Conservation (phyloP, 2,329 filamentous ascomycete species). For the Fusarium xyrophilum region DNA sequence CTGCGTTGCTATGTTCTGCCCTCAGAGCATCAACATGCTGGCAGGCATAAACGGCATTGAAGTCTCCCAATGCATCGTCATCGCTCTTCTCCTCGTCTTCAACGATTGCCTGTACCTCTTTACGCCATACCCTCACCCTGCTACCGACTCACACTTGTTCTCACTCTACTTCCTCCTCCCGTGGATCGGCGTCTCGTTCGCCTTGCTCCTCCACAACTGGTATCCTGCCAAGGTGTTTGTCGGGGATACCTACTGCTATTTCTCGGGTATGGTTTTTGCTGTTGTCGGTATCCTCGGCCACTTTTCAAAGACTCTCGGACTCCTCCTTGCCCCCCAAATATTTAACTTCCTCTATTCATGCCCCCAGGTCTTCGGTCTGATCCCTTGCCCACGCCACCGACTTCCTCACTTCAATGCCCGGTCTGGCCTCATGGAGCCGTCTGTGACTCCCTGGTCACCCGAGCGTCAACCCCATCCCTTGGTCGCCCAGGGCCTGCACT, state of each 20-base stretch:
- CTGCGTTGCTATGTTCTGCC: slow-evolving; percentile 93
- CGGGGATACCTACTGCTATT: slow-evolving; percentile 99
- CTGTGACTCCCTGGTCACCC: slow-evolving; percentile 75
- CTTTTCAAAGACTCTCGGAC: slow-evolving; percentile 94
- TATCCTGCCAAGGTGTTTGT: slow-evolving; percentile 95
- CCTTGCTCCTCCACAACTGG: slow-evolving; percentile 91
- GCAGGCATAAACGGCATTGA: slow-evolving; percentile 99
- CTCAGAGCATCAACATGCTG: slow-evolving; percentile 99
- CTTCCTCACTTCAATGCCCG: slow-evolving; percentile 87
- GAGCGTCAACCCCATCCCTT: slow-evolving; percentile 71
- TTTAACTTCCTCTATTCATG: slow-evolving; percentile 96
- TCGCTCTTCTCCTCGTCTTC: slow-evolving; percentile 80
- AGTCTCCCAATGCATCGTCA: slow-evolving; percentile 90
- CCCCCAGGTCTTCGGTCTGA: slow-evolving; percentile 87
- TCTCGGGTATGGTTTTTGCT: slow-evolving; percentile 98
- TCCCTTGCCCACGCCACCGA: slow-evolving; percentile 92
- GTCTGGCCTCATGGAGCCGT: slow-evolving; percentile 85
- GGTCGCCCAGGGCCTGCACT: slow-evolving; percentile 68
- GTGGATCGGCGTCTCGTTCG: slow-evolving; percentile 89
- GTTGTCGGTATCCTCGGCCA: slow-evolving; percentile 96
- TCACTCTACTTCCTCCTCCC: slow-evolving; percentile 93
- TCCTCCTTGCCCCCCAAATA: slow-evolving; percentile 90
- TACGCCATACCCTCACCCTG: slow-evolving; percentile 85
- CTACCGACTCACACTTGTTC: slow-evolving; percentile 94
- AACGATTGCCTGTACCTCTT: slow-evolving; percentile 91